These are phyloP conservation scores for Citrus trifoliata DNA, from an alignment of 345 rosid species.

Conservation along the genomic window DNA sequence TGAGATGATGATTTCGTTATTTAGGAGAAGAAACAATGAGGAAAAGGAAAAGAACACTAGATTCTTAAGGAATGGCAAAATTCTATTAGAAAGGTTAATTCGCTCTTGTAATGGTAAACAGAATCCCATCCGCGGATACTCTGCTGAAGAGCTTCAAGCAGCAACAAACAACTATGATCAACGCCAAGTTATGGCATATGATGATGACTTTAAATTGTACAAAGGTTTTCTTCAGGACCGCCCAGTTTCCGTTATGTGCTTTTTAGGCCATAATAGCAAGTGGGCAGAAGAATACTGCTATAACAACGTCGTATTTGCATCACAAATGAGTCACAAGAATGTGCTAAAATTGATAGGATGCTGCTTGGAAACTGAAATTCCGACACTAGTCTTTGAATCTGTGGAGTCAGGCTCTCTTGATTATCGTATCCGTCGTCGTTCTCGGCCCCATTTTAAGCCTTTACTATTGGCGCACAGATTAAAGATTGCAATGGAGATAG, in stretches of 20 bases:
- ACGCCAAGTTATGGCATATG: not conserved
- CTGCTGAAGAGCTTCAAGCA: conserved; percentile 3
- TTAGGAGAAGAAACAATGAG: not conserved
- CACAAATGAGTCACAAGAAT: conserved; percentile 21
- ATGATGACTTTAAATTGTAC: not conserved
- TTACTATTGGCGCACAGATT: conserved; percentile 15
- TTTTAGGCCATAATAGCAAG: too few relatives aligned
- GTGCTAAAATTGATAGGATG: conserved; percentile 24
- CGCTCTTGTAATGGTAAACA: conserved; percentile 13
- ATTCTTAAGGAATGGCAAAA: conserved; percentile 15
- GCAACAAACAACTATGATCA: conserved; percentile 4
- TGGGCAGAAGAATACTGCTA: not conserved
- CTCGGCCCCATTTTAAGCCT: not conserved
- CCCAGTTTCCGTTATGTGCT: conserved; percentile 13
- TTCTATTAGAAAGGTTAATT: conserved; percentile 10
- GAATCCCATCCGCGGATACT: conserved; percentile 12
- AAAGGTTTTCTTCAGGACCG: conserved; percentile 12
- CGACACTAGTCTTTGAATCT: conserved; percentile 14
- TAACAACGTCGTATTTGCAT: conserved; percentile 9
- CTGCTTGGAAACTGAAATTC: conserved; percentile 20
- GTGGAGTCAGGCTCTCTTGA: conserved; percentile 6
- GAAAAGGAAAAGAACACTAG: not conserved
- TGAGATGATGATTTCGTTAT: not conserved
- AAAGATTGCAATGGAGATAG: conserved; percentile 22
- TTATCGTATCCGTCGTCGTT: not conserved